Evolutionary conservation across 2,329 filamentous ascomycete species (phyloP).

Genomic region (Aspergillus eucalypticola): DNA sequence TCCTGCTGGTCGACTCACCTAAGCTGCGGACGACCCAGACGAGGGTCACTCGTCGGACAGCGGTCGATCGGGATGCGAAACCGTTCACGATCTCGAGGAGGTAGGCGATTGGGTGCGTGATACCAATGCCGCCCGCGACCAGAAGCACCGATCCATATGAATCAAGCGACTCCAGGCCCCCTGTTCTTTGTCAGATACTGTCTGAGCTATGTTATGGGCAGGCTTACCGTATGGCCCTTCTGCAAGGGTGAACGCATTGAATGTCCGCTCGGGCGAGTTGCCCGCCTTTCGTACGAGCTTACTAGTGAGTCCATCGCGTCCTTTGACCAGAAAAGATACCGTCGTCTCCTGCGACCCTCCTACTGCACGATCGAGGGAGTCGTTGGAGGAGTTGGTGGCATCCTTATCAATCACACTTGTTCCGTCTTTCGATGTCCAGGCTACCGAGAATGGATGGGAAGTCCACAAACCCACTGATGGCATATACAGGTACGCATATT

Average conservation of each 20-base stretch:
- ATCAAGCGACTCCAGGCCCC: slow-evolving; percentile 31
- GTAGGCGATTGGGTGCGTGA: slow-evolving; percentile 40
- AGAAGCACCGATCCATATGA: slow-evolving; percentile 38
- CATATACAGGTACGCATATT: slow-evolving; percentile 60
- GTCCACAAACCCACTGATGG: slow-evolving; percentile 47
- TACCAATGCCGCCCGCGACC: slow-evolving; percentile 41
- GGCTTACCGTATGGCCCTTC: slow-evolving; percentile 39
- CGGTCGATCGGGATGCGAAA: slow-evolving; percentile 25
- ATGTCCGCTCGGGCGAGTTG: slow-evolving; percentile 26
- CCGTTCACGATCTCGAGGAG: slow-evolving; percentile 32
- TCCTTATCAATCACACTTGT: slow-evolving; percentile 26
- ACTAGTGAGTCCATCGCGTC: slow-evolving; percentile 37
- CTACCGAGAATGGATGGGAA: slow-evolving; percentile 46
- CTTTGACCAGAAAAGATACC: slow-evolving; percentile 37
- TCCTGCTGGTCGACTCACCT: slow-evolving; percentile 20
- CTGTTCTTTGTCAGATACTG: slow-evolving; percentile 12
- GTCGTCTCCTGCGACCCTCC: slow-evolving; percentile 28
- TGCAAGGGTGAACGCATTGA: slow-evolving; percentile 31
- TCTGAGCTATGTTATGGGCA: neutral
- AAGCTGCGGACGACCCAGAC: slow-evolving; percentile 38
- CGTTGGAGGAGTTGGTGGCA: slow-evolving; percentile 30
- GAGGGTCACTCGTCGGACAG: slow-evolving; percentile 31
- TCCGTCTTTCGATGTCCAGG: slow-evolving; percentile 36
- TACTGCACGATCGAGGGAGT: slow-evolving; percentile 31
- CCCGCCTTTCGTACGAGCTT: slow-evolving; percentile 32